A percentile compares a stretch with the other conserved stretches of the same genome.
phyloP scores from a whole-genome alignment of 305 asterid genomes.

The Fraxinus velutina region DNA sequence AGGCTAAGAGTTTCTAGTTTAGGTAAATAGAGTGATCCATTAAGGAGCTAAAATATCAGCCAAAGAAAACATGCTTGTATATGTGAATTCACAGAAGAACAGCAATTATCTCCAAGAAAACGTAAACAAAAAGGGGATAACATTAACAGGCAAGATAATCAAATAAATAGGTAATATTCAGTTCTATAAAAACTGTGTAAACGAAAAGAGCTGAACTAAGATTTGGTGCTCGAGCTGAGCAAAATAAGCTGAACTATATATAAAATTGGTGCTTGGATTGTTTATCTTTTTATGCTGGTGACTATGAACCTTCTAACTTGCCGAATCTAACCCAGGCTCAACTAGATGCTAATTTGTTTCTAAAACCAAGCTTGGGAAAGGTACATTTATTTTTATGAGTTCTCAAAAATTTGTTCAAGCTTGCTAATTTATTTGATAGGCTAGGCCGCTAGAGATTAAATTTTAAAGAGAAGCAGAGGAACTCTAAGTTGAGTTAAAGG shows the following conservation, averaged over 20 bases:
- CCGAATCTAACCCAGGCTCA: not conserved
- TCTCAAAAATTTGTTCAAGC: not conserved
- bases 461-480: not conserved
- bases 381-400: not conserved
- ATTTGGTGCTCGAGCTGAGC: not conserved
- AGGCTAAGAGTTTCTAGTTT: not conserved
- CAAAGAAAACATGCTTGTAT: not conserved
- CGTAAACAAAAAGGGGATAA: not conserved
- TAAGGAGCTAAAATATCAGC: not conserved
- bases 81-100: not conserved
- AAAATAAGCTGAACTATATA: not conserved
- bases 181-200: not conserved
- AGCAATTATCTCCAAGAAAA: not conserved
- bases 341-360: not conserved
- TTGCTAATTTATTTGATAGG: not conserved
- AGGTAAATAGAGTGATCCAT: not conserved
- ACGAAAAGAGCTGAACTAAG: not conserved
- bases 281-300: not conserved
- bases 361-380: not conserved
- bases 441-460: not conserved
- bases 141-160: not conserved
- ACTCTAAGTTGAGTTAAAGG: not conserved
- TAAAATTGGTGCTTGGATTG: not conserved
- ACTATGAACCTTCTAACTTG: not conserved
- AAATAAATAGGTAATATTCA: not conserved